A percentile compares a stretch with the other conserved stretches of the same genome.
Evolutionary conservation across 257 asterid genomes (phyloP).

Genomic region (Fraxinus cuspidata): DNA sequence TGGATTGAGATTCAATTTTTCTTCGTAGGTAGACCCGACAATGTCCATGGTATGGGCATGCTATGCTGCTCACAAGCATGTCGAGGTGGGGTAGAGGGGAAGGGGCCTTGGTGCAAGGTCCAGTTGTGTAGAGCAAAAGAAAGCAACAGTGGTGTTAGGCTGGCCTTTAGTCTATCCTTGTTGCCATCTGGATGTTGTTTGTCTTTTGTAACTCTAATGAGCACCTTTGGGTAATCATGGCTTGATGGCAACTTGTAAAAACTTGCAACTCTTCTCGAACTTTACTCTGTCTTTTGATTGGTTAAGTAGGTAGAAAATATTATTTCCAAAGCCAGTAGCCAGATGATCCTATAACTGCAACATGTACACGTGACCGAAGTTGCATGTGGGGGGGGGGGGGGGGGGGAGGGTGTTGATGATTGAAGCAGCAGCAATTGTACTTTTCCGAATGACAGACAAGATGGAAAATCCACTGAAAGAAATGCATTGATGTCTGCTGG

Average conservation of each 20-base stretch:
- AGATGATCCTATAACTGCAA: neutral
- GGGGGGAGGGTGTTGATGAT: no score
- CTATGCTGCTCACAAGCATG: neutral
- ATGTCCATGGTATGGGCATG: neutral
- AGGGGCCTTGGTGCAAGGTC: neutral
- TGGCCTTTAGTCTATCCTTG: neutral
- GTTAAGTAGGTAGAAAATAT: neutral
- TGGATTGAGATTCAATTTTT: neutral
- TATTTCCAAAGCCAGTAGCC: neutral
- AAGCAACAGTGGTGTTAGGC: neutral
- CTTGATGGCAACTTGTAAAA: neutral
- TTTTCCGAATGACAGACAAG: neutral
- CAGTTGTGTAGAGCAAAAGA: neutral
- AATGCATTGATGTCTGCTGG: neutral
- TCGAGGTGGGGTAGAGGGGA: neutral
- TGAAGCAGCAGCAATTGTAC: neutral
- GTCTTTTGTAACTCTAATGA: neutral
- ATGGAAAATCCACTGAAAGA: neutral
- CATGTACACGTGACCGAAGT: neutral
- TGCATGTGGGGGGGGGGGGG: neutral
- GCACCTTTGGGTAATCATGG: neutral
- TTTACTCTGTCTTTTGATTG: neutral
- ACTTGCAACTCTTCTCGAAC: neutral
- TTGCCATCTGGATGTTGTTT: neutral
- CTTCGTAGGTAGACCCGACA: neutral